Percentiles rank a stretch among this genome's conserved stretches.
These are phyloP conservation scores for Solanum dulcamara DNA, from an alignment of 257 asterid species.

Conservation along the genomic window DNA sequence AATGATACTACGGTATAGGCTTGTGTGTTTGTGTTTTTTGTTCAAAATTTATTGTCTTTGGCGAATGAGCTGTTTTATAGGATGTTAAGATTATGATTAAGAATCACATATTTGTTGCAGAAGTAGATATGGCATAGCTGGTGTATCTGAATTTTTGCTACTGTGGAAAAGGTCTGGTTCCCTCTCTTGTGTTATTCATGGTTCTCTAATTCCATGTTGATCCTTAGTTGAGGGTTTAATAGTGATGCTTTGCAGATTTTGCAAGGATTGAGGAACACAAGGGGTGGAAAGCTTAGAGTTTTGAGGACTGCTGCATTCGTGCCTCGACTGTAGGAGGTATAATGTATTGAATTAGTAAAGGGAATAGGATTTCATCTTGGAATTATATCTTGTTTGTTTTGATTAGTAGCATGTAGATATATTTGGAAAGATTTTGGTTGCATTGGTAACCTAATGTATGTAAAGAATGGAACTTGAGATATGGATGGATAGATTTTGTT, in stretches of 20 bases:
- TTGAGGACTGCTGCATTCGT: background rate
- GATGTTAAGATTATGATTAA: background rate
- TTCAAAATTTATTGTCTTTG: background rate
- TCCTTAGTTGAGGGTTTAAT: background rate
- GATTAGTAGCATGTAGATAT: background rate
- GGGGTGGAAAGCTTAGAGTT: background rate
- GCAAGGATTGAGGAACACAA: background rate
- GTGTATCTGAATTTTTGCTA: background rate
- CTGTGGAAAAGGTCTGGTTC: constrained; percentile 4
- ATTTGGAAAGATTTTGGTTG: background rate
- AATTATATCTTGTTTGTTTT: background rate
- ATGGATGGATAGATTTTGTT: background rate
- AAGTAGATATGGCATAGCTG: constrained; percentile 12
- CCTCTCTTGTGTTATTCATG: background rate
- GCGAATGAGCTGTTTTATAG: background rate
- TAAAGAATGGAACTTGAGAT: background rate
- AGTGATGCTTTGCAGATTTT: background rate
- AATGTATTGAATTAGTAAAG: background rate
- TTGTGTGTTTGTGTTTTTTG: background rate
- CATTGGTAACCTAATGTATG: background rate
- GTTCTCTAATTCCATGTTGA: background rate
- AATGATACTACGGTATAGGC: constrained; percentile 41
- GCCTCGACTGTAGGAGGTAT: constrained; percentile 21
- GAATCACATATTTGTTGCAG: constrained; percentile 10
- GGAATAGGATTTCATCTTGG: background rate